These are phyloP conservation scores for Cucumis hystrix DNA, from an alignment of 306 rosid species.

Conservation along the genomic window DNA sequence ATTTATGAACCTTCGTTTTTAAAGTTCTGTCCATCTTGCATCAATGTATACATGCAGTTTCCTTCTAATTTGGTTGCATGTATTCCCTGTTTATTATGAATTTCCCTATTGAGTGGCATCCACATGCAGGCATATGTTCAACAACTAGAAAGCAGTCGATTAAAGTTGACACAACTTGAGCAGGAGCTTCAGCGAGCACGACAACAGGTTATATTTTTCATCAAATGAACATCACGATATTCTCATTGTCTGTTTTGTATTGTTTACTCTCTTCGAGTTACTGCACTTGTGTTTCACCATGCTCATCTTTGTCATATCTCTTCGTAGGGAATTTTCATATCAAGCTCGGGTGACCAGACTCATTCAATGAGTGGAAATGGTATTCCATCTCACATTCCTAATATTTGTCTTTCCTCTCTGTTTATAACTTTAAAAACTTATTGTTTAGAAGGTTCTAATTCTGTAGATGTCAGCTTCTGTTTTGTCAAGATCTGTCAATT, in stretches of 20 bases:
- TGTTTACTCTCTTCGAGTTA: not conserved
- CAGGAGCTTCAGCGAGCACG: slow-evolving; percentile 99
- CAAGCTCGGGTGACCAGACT: slow-evolving; percentile 78
- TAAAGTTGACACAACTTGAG: slow-evolving; percentile 88
- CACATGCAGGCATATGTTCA: slow-evolving; percentile 77
- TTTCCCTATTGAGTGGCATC: not conserved
- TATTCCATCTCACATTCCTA: slow-evolving; percentile 15
- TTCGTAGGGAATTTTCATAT: slow-evolving; percentile 77
- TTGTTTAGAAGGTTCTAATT: not conserved
- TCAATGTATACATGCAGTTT: not conserved
- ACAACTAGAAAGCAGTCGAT: slow-evolving; percentile 91
- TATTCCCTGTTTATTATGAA: not conserved
- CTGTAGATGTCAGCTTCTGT: not conserved
- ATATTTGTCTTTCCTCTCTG: not conserved
- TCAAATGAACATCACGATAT: not conserved
- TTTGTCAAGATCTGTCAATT: not conserved
- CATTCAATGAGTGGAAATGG: slow-evolving; percentile 95
- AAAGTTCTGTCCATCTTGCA: not conserved
- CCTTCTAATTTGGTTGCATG: not conserved
- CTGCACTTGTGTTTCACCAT: not conserved
- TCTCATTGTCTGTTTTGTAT: not conserved
- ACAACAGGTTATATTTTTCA: slow-evolving; percentile 51
- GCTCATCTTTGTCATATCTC: not conserved
- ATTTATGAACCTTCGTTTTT: not conserved
- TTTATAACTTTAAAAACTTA: not conserved